These are phyloP conservation scores for Artomyces pyxidatus DNA, from an alignment of 768 basidiomycete species.

Conservation along the genomic window DNA sequence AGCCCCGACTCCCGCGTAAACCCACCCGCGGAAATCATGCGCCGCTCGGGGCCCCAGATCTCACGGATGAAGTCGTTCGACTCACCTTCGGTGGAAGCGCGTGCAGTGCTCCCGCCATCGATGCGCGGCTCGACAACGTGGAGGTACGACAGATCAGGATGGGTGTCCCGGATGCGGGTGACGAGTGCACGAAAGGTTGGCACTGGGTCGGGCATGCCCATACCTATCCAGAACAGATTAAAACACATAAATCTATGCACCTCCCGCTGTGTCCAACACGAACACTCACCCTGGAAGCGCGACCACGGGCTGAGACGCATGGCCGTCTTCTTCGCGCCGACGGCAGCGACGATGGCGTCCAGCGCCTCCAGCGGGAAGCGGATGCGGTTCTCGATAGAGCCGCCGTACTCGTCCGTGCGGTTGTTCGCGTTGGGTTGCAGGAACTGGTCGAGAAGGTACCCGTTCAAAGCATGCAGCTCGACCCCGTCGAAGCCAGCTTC, in stretches of 20 bases:
- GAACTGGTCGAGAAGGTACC: neutral
- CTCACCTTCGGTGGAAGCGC: neutral
- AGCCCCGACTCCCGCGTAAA: neutral
- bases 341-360: constrained; percentile 24
- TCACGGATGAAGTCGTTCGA: neutral
- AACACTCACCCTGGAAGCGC: neutral
- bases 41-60: neutral
- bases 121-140: constrained; percentile 21
- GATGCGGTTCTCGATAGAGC: neutral
- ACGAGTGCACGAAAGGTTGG: constrained; percentile 19
- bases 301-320: constrained; percentile 28
- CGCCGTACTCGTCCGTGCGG: neutral
- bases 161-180: constrained; percentile 12
- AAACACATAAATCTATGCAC: neutral
- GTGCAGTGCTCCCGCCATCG: neutral
- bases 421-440: neutral
- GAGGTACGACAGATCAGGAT: constrained; percentile 27
- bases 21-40: constrained; percentile 5
- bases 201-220: constrained; percentile 12
- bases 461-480: neutral
- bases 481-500: neutral
- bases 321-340: constrained; percentile 29
- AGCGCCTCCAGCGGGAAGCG: constrained; percentile 23
- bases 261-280: neutral
- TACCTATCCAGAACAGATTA: neutral